Conservation (phyloP, 2,329 filamentous ascomycete genomes). For the Xylaria sp. region DNA sequence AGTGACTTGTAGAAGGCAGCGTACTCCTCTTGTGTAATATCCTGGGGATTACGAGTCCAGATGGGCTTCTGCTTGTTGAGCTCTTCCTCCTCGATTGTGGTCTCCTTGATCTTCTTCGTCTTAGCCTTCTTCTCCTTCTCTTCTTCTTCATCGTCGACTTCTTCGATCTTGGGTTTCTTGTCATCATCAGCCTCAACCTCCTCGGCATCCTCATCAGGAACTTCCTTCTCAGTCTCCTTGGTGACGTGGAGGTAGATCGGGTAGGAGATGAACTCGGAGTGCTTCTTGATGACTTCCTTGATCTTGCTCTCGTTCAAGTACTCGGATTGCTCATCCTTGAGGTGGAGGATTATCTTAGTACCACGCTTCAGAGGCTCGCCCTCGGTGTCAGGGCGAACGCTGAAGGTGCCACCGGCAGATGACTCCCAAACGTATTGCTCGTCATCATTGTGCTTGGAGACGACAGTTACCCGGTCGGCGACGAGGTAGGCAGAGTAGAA, state of each 20-base stretch:
- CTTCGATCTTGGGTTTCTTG: constrained; percentile 96
- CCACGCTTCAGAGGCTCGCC: constrained; percentile 91
- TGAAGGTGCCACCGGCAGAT: constrained; percentile 96
- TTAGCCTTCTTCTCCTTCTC: constrained; percentile 92
- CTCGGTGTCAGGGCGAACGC: constrained; percentile 87
- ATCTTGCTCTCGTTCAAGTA: constrained; percentile 99
- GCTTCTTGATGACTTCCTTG: constrained; percentile 99
- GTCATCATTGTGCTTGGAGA: constrained; percentile 99
- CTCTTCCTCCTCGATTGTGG: constrained; percentile 98
- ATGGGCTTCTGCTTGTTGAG: constrained; percentile 99
- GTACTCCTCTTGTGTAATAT: constrained; percentile 97
- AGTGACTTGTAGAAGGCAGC: constrained; percentile 99
- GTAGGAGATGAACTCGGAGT: constrained; percentile 99
- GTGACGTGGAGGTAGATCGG: constrained; percentile 99
- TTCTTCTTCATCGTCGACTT: constrained; percentile 88
- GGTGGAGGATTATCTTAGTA: constrained; percentile 97
- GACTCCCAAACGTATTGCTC: constrained; percentile 99
- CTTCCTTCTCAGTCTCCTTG: constrained; percentile 99
- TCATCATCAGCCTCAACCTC: constrained; percentile 79
- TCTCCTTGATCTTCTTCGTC: constrained; percentile 99
- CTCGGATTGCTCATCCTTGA: constrained; percentile 99
- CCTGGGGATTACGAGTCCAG: constrained; percentile 97
- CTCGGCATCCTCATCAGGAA: constrained; percentile 94
- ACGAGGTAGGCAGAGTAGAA: constrained; percentile 99
- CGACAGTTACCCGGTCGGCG: constrained; percentile 92